Conservation (phyloP, 768 basidiomycete species). For the Exidia glandulosa region DNA sequence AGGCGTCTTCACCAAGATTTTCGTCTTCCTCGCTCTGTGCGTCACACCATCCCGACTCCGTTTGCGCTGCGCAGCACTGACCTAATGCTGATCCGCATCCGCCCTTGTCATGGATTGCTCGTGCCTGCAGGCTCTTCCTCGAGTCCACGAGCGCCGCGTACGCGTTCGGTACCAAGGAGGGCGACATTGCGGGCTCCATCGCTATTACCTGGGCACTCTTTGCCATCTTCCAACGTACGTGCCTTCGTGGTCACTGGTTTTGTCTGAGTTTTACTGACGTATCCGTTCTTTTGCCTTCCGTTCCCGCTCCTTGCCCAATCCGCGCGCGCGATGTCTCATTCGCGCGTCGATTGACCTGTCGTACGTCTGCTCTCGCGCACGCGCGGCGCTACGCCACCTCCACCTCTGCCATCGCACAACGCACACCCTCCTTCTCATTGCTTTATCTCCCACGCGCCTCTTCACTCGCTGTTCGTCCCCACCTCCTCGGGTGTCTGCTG, state of each 20-base stretch:
- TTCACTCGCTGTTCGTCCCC: not conserved
- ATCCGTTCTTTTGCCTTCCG: not conserved
- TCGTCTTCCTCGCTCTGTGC: conserved; percentile 85
- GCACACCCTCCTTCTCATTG: too few relatives aligned
- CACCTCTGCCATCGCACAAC: too few relatives aligned
- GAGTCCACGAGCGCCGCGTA: conserved; percentile 89
- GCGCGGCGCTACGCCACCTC: too few relatives aligned
- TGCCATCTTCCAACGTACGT: conserved; percentile 64
- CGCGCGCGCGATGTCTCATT: too few relatives aligned
- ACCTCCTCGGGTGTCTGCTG: not conserved
- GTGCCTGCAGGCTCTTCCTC: conserved; percentile 62
- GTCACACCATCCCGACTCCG: conserved; percentile 15
- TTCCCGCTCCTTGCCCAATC: not conserved
- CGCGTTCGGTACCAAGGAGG: conserved; percentile 81
- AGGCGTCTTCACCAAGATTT: conserved; percentile 88
- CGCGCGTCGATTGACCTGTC: too few relatives aligned
- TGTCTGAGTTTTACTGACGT: not conserved
- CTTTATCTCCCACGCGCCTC: too few relatives aligned
- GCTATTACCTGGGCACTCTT: conserved; percentile 91
- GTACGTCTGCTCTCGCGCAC: too few relatives aligned
- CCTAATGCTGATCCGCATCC: not conserved
- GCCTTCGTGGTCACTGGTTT: not conserved
- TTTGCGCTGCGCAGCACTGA: conserved; percentile 1
- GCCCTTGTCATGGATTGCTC: not conserved
- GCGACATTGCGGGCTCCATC: conserved; percentile 85